Evolutionary conservation across 2,329 filamentous ascomycete genomes (phyloP), one percentile per base, ranked within the genome.

Genomic region (Paradendryphiella salina): DNA sequence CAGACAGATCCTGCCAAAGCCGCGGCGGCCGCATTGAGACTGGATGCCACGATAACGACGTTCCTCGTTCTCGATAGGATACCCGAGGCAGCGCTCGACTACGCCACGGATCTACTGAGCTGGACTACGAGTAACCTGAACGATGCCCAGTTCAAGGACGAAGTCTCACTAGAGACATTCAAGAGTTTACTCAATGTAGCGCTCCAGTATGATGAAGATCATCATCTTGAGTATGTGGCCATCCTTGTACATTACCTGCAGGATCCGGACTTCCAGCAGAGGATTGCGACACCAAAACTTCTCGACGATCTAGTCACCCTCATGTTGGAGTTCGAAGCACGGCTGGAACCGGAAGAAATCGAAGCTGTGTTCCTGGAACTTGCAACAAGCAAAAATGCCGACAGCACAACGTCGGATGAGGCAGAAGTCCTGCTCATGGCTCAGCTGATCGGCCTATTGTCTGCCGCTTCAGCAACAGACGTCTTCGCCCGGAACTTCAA

Each of bases 61-160:
- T 54, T 62, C 29, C 54, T 73, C 41, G 60, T 59, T 29, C 46
- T 48, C 17, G 50, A 60, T n/a, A 61, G 58, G 4, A 59, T 74
- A 40, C 54, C 70, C 7, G 65, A 70, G 42, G 64, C 63, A 21
- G 69, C 61, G 6, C 44, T 68, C 4, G 67, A 72, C 29, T 71
- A 71, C 46, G 70, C 69, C 9, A 63, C 60, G 9, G 71, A 73
- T 31, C 56, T 74, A 13, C 50, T 73, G 3, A 62, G 60, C 15
- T 73, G 68, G 68, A 66, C 67, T 10, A 70, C 68, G 3, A 67
- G 69, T 17, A 69, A 71, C 41, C 64, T 74, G 26, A 67, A 62
- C n/a, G 59, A 69, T 43, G 51, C 52, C 11, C 69, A 73, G 39
- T 53, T 73, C 13, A 62, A 65, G n/a, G 66, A 71, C 51, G 58